Conservation (phyloP, 192 early-diverging fungal genomes). For the Funneliformis geosporum region DNA sequence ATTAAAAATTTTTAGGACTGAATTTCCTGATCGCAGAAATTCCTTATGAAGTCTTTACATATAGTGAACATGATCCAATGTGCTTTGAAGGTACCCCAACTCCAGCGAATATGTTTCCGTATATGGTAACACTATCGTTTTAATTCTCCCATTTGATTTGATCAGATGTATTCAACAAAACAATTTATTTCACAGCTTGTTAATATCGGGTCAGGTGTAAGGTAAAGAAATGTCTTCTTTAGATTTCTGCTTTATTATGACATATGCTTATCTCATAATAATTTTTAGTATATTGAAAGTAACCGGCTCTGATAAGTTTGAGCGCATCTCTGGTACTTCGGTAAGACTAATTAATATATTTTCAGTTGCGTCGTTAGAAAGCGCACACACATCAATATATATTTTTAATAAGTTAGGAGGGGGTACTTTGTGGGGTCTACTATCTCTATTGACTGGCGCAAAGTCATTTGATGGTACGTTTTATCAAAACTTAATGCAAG, state of each 20-base stretch:
- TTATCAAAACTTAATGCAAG: neutral
- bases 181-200: conserved; percentile 61
- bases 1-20: conserved; percentile 53
- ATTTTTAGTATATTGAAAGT: conserved; percentile 83
- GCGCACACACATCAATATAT: neutral
- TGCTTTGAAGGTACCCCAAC: conserved; percentile 53
- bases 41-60: conserved; percentile 92
- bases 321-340: conserved; percentile 86
- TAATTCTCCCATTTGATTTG: conserved; percentile 1
- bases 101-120: conserved; percentile 75
- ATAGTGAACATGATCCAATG: conserved; percentile 71
- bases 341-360: conserved; percentile 35
- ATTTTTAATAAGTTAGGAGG: conserved; percentile 69
- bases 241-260: neutral
- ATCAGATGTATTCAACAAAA: neutral
- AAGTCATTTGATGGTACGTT: conserved; percentile 78
- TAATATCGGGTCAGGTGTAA: conserved; percentile 97
- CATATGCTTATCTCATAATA: neutral
- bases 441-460: conserved; percentile 86
- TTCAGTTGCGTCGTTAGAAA: neutral
- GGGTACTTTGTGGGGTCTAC: conserved; percentile 93
- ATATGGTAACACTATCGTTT: conserved; percentile 60
- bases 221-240: conserved; percentile 36
- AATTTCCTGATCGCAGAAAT: conserved; percentile 93
- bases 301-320: conserved; percentile 79